Base-by-base conservation (phyloP, 2,329 filamentous ascomycete genomes). In the Aspergillus awamori region DNA sequence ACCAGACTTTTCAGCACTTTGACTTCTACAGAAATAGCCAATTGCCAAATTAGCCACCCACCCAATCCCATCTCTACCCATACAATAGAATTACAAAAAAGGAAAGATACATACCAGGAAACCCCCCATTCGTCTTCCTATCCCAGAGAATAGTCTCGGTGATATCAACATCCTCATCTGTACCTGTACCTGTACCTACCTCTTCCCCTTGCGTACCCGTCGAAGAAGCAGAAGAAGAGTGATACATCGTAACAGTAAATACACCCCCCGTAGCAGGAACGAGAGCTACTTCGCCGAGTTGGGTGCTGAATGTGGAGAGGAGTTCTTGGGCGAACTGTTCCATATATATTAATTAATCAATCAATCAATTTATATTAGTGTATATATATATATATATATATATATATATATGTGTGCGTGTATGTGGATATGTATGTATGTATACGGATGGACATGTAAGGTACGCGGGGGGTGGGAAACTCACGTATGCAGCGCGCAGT, bases 271-370 rank as follows among this genome's bases (percentile, higher is more conserved):
- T 96, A 13, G 87, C 83, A 0, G 95, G 95, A 66, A 96, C 87
- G 7, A 99, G 84, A 15, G 94, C 88, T 8, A 98, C 89, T 76
- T 98, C 94, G 63, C 93, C 93, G 2, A 98, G 85, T 48, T 87
- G 83, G 1, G 88, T 91, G 58, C 87, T 86, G 80, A 99, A 99
- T 0, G 94, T 99, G 1, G 92, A 96, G 39, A 99, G 87, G 48
- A 99, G 87, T 77, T 98, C 95, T 83, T 98, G 95, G 53, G 89
- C 94, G 76, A 90, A 97, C 91, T 97, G 68, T 38, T 20, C 2
- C 28, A 10, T 60, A 54, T 60, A 54, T 24, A 26, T 22, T 2
- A 20, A 20, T 20, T 20, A 20, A 20, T 20, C 2, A 20, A 15
- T 26, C 26, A 26, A 26, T 20, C 2, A 20, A 20, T 20, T 20